Conservation (phyloP, 331 rosid genomes). For the Quercus phellos region DNA sequence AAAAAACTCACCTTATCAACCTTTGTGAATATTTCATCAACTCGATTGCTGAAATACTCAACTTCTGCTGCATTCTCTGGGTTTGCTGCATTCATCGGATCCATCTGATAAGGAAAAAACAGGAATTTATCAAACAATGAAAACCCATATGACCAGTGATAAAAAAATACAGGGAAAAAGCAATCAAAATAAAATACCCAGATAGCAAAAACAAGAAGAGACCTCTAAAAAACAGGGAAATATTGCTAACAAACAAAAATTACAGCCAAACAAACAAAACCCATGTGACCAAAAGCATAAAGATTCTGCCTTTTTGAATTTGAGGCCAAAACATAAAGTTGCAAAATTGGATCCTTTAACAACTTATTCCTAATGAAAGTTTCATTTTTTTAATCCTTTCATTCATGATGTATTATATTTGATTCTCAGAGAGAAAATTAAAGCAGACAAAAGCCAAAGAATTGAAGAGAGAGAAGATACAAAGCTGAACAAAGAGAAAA, state of each 20-base stretch:
- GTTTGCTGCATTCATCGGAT: conserved; percentile 21
- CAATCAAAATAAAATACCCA: not conserved
- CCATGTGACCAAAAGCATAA: not conserved
- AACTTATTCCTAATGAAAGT: not conserved
- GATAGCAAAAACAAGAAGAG: not conserved
- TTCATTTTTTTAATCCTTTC: not conserved
- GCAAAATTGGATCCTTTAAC: not conserved
- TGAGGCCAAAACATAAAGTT: not conserved
- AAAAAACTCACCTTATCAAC: conserved; percentile 29
- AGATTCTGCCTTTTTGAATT: not conserved
- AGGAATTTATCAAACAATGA: not conserved
- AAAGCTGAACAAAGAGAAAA: not conserved
- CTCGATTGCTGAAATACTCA: conserved; percentile 15
- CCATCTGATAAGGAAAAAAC: conserved; percentile 15
- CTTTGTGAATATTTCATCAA: conserved; percentile 26
- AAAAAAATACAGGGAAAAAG: too few relatives aligned
- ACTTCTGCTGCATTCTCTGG: conserved; percentile 19
- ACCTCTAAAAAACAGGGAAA: not conserved
- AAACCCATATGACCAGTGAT: too few relatives aligned
- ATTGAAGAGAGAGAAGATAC: not conserved
- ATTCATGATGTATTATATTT: not conserved
- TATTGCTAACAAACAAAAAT: not conserved
- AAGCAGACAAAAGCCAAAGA: not conserved
- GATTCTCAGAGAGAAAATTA: not conserved
- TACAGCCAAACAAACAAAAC: not conserved